Conservation (phyloP, 805 yeast species). For the Candida koratica region DNA sequence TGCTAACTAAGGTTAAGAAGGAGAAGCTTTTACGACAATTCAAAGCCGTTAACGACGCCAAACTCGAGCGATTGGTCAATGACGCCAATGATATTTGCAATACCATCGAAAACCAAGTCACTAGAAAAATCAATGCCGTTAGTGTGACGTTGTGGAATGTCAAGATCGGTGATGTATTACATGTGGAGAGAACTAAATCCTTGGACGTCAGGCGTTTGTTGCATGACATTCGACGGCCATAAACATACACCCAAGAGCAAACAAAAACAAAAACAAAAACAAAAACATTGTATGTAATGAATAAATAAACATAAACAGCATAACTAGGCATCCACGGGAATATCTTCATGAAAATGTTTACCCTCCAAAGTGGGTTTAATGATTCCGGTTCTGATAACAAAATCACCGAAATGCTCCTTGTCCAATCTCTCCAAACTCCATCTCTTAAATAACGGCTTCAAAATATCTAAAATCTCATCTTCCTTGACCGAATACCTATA, state of each 20-base stretch:
- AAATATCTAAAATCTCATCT: slow-evolving; percentile 72
- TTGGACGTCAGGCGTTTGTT: slow-evolving; percentile 30
- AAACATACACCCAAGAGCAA: background rate
- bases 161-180: slow-evolving; percentile 40
- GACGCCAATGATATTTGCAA: slow-evolving; percentile 22
- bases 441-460: slow-evolving; percentile 85
- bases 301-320: slow-evolving; percentile 2
- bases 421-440: slow-evolving; percentile 91
- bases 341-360: slow-evolving; percentile 89
- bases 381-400: slow-evolving; percentile 79
- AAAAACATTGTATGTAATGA: slow-evolving; percentile 1
- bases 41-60: slow-evolving; percentile 20
- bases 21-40: slow-evolving; percentile 29
- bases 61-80: slow-evolving; percentile 22
- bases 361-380: slow-evolving; percentile 89
- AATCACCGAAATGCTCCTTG: slow-evolving; percentile 95
- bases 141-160: slow-evolving; percentile 49
- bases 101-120: slow-evolving; percentile 33
- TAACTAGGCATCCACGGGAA: slow-evolving; percentile 65
- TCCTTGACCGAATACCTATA: slow-evolving; percentile 86
- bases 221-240: slow-evolving; percentile 15
- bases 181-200: slow-evolving; percentile 41
- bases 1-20: slow-evolving; percentile 28
- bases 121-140: slow-evolving; percentile 43
- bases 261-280: background rate